Conservation (phyloP, 352 stramenopile genomes). For the Albugo laibachii region DNA sequence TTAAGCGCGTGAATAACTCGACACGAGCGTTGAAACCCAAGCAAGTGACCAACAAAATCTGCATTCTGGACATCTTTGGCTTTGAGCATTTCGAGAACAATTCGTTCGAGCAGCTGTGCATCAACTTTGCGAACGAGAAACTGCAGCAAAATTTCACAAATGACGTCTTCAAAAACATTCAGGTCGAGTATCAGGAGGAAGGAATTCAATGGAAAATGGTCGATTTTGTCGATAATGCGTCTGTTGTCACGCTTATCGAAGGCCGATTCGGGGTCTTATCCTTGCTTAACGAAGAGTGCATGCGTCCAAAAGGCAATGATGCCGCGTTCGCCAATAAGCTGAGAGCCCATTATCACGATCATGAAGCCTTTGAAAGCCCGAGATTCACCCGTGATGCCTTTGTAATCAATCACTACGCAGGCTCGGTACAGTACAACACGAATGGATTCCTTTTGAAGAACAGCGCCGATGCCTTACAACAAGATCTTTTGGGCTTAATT, state of each 20-base stretch:
- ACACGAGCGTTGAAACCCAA: conserved; percentile 22
- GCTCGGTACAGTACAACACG: conserved; percentile 89
- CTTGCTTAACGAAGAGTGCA: conserved; percentile 88
- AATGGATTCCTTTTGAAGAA: conserved; percentile 93
- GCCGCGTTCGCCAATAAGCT: conserved; percentile 75
- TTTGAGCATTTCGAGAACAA: conserved; percentile 96
- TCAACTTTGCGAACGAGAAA: conserved; percentile 94
- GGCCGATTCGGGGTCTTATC: conserved; percentile 73
- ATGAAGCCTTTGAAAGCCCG: conserved; percentile 71
- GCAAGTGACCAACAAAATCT: conserved; percentile 46
- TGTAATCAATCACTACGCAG: conserved; percentile 91
- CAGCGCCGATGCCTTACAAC: conserved; percentile 82
- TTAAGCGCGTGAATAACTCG: conserved; percentile 71
- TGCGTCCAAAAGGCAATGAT: conserved; percentile 77
- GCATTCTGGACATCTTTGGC: conserved; percentile 95
- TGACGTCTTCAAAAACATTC: conserved; percentile 89
- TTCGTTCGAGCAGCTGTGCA: conserved; percentile 91
- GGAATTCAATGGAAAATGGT: conserved; percentile 83
- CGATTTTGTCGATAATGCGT: conserved; percentile 83
- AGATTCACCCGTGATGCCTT: conserved; percentile 79
- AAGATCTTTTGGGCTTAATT: conserved; percentile 78
- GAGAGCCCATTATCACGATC: conserved; percentile 73
- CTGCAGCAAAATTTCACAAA: conserved; percentile 88
- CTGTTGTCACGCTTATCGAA: conserved; percentile 82
- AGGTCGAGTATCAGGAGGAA: conserved; percentile 92